These are phyloP conservation scores for Sordariomycetes sp. DNA, from an alignment of 2,329 filamentous ascomycete genomes.

Conservation along the genomic window DNA sequence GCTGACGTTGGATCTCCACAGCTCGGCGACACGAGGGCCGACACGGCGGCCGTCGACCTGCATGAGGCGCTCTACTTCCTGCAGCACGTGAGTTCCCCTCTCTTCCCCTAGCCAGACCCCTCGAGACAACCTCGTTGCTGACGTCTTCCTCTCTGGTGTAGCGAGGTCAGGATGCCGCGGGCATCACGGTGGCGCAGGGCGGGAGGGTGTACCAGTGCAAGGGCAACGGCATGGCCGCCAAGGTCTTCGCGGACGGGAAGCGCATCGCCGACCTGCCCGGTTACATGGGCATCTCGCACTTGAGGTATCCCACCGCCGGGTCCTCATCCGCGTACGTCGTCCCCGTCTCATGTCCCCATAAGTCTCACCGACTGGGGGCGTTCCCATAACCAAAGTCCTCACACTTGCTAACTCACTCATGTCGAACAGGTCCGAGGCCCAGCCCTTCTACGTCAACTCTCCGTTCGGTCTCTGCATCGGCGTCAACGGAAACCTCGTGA, in stretches of 20 bases:
- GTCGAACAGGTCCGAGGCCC: conserved; percentile 61
- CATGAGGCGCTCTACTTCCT: conserved; percentile 65
- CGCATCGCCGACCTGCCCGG: conserved; percentile 37
- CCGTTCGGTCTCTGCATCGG: conserved; percentile 74
- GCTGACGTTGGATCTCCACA: not conserved
- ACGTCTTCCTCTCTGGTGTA: conserved; percentile 27
- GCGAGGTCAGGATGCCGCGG: conserved; percentile 79
- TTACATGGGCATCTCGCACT: conserved; percentile 56
- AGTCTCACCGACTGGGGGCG: not conserved
- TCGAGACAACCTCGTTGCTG: conserved; percentile 13
- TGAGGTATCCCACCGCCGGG: conserved; percentile 84
- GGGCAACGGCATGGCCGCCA: conserved; percentile 77
- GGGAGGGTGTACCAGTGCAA: conserved; percentile 85
- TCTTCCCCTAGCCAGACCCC: not conserved
- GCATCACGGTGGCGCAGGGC: conserved; percentile 67
- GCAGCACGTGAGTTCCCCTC: conserved; percentile 30
- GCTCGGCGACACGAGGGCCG: conserved; percentile 2
- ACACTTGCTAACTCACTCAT: not conserved
- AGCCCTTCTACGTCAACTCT: conserved; percentile 82
- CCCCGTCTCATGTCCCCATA: not conserved
- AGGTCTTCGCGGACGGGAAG: conserved; percentile 73
- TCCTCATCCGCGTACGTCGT: conserved; percentile 44
- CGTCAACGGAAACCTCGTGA: conserved; percentile 83
- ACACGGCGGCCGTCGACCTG: conserved; percentile 49
- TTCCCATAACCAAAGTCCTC: not conserved